Conservation (phyloP, 257 asterid species). For the Jaltomata sinuosa region DNA sequence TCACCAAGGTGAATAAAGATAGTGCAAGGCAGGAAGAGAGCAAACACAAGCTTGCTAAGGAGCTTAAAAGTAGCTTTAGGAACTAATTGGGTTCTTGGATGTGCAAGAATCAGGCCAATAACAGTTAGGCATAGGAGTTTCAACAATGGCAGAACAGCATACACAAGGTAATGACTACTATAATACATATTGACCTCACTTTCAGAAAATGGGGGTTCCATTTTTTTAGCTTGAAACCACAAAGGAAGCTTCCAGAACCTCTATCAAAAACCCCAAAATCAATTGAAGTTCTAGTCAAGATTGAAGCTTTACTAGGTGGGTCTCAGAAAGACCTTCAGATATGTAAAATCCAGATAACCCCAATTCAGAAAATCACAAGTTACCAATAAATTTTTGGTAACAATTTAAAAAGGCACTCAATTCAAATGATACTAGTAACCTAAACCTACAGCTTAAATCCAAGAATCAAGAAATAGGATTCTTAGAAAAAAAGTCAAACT, state of each 20-base stretch:
- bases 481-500: neutral
- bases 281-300: slow-evolving; percentile 8
- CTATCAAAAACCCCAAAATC: neutral
- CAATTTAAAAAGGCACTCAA: neutral
- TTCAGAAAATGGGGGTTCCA: slow-evolving; percentile 22
- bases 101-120: slow-evolving; percentile 67
- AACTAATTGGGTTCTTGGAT: slow-evolving; percentile 64
- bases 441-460: neutral
- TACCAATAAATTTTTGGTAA: neutral
- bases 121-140: slow-evolving; percentile 65
- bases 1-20: slow-evolving; percentile 88
- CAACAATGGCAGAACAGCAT: slow-evolving; percentile 62
- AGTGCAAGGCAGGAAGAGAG: slow-evolving; percentile 71
- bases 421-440: neutral
- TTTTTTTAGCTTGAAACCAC: slow-evolving; percentile 1
- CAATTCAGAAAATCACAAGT: neutral
- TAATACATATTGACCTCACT: slow-evolving; percentile 9
- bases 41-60: slow-evolving; percentile 86
- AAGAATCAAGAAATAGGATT: neutral
- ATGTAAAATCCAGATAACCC: neutral
- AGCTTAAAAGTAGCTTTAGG: slow-evolving; percentile 90
- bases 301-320: slow-evolving; percentile 2
- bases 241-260: neutral
- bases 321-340: neutral
- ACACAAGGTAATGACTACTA: slow-evolving; percentile 35